A percentile compares a stretch with the other conserved stretches of the same genome.
Conservation (phyloP, 176 grass and related monocot genomes). For the Miscanthus lutarioriparius region DNA sequence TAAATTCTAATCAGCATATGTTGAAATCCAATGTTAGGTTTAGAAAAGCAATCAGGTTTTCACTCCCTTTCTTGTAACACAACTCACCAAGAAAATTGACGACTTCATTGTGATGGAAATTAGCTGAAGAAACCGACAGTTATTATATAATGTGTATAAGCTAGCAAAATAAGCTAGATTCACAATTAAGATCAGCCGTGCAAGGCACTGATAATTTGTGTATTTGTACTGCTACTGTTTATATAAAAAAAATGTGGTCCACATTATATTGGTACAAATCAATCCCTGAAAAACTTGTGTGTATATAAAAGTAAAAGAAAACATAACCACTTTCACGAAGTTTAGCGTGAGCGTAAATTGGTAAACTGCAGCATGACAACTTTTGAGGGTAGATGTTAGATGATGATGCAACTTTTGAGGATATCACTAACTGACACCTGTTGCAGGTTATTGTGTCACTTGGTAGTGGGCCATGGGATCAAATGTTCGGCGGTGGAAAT, state of each 20-base stretch:
- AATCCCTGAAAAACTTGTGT: not conserved
- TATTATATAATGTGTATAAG: not conserved
- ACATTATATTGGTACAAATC: not conserved
- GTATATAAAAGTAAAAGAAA: not conserved
- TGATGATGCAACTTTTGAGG: not conserved
- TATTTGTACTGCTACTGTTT: not conserved
- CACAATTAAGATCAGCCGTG: not conserved
- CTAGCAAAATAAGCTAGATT: not conserved
- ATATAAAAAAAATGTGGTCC: not conserved
- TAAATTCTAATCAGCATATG: not conserved
- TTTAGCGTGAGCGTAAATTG: not conserved
- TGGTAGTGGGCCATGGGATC: conserved; percentile 76
- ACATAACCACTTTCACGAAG: not conserved
- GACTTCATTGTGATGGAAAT: not conserved
- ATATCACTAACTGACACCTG: not conserved
- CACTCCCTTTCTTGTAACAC: not conserved
- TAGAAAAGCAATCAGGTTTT: not conserved
- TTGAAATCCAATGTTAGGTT: not conserved
- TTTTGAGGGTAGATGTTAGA: no score
- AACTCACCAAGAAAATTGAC: not conserved
- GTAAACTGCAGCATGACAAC: not conserved
- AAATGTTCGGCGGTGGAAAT: conserved; percentile 83
- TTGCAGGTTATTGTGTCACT: conserved; percentile 76
- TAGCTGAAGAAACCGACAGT: not conserved
- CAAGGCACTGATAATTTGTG: not conserved